These are phyloP conservation scores for Hanseniaspora jakobsenii DNA, from an alignment of 805 yeast species.

Conservation along the genomic window DNA sequence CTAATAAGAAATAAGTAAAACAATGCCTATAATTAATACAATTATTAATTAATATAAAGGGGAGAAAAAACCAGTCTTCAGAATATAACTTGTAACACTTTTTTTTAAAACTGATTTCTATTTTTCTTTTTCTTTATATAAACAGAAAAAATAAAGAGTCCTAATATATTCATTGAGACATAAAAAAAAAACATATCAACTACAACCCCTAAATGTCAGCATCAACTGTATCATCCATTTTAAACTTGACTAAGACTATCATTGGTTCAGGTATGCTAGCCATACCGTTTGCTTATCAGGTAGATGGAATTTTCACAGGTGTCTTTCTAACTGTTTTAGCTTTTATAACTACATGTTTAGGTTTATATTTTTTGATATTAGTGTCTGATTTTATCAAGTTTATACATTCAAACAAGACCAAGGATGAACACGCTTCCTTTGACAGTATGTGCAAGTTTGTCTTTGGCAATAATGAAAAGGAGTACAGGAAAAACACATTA, in stretches of 20 bases:
- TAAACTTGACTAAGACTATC: constrained; percentile 63
- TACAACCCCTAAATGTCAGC: constrained; percentile 28
- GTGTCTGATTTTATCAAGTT: constrained; percentile 22
- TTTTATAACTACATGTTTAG: constrained; percentile 55
- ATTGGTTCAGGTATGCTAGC: constrained; percentile 68
- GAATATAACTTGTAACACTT: too few species aligned
- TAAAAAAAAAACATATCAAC: neutral
- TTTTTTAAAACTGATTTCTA: too few species aligned
- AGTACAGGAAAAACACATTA: constrained; percentile 58
- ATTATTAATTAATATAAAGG: too few species aligned
- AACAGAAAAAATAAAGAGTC: too few species aligned
- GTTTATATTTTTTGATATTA: constrained; percentile 33
- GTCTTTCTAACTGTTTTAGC: constrained; percentile 44
- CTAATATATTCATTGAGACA: too few species aligned
- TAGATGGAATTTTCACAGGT: constrained; percentile 57
- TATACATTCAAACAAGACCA: constrained; percentile 47
- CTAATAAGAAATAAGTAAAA: too few species aligned
- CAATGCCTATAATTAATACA: too few species aligned
- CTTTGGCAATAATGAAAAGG: constrained; percentile 34
- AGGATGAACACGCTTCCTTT: constrained; percentile 51
- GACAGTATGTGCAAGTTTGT: constrained; percentile 43
- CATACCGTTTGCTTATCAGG: constrained; percentile 55
- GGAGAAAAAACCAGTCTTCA: too few species aligned
- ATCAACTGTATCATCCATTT: constrained; percentile 44
- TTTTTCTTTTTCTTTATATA: too few species aligned